Percentiles rank a stretch among this genome's conserved stretches.
Evolutionary conservation across 768 basidiomycete genomes (phyloP).

Genomic region (Suillus variegatus): DNA sequence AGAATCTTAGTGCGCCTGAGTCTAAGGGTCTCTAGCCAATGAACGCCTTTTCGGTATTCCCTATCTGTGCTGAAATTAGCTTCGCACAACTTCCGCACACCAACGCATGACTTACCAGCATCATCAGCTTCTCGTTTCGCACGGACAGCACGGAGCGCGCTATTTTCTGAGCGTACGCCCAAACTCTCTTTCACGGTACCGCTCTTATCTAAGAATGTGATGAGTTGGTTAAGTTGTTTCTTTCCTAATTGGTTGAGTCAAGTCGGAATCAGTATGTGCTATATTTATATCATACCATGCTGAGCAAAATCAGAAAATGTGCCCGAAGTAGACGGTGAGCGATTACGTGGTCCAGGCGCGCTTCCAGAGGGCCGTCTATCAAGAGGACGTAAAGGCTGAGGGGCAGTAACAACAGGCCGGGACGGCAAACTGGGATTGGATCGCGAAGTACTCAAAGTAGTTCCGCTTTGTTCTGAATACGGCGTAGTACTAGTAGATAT

Average conservation of each 20-base stretch:
- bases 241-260: conserved; percentile 53
- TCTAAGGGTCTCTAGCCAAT: conserved; percentile 91
- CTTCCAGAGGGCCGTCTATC: conserved; percentile 73
- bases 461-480: conserved; percentile 31
- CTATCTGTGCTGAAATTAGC: conserved; percentile 54
- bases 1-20: conserved; percentile 80
- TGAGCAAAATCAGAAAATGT: conserved; percentile 87
- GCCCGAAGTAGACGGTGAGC: conserved; percentile 81
- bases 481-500: conserved; percentile 20
- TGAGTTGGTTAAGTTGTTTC: conserved; percentile 83
- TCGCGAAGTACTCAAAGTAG: conserved; percentile 39
- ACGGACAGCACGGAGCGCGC: conserved; percentile 72
- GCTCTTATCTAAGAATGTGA: conserved; percentile 82
- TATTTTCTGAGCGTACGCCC: conserved; percentile 58
- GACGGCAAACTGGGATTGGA: conserved; percentile 48
- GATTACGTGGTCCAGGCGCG: conserved; percentile 53
- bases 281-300: conserved; percentile 54
- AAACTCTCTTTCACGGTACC: conserved; percentile 61
- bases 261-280: neutral
- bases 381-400: conserved; percentile 74
- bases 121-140: conserved; percentile 91
- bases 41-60: conserved; percentile 86
- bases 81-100: neutral
- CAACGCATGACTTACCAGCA: conserved; percentile 57
- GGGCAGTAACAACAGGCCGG: conserved; percentile 61